Conservation (phyloP, 1,284 basidiomycete genomes). For the Microbotryum silenes-acaulis region DNA sequence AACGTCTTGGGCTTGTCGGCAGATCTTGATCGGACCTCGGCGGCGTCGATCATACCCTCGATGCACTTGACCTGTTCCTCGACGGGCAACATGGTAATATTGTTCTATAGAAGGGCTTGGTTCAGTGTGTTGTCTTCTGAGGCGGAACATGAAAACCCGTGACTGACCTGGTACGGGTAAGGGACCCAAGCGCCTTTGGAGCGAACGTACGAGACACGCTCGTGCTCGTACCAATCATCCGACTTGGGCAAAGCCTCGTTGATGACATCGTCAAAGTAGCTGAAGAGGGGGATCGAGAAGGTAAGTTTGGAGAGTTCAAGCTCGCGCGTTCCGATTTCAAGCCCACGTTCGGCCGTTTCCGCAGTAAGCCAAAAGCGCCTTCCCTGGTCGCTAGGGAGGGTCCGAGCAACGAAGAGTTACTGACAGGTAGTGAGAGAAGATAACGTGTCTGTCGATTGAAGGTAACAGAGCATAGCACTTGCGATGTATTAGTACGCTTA, state of each 20-base stretch:
- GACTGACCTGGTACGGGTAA: conserved; percentile 39
- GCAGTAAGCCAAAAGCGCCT: not conserved
- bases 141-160: not conserved
- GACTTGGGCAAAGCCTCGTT: conserved; percentile 46
- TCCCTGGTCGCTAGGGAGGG: not conserved
- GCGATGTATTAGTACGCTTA: not conserved
- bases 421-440: conserved; percentile 48
- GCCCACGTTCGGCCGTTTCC: too few relatives aligned
- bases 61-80: conserved; percentile 47
- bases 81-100: conserved; percentile 47
- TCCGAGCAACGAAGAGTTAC: not conserved
- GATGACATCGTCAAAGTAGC: conserved; percentile 49
- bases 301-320: too few relatives aligned
- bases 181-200: conserved; percentile 48
- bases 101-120: conserved; percentile 40
- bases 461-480: not conserved
- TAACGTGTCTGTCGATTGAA: conserved; percentile 44
- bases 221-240: conserved; percentile 48
- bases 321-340: too few relatives aligned
- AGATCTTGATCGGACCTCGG: conserved; percentile 38
- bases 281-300: conserved; percentile 1
- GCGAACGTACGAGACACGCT: conserved; percentile 50
- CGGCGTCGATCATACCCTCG: conserved; percentile 47
- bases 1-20: conserved; percentile 43
- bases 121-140: not conserved